Conservation (phyloP, 495 filamentous ascomycete species). For the Massariosphaeria phaeospora region DNA sequence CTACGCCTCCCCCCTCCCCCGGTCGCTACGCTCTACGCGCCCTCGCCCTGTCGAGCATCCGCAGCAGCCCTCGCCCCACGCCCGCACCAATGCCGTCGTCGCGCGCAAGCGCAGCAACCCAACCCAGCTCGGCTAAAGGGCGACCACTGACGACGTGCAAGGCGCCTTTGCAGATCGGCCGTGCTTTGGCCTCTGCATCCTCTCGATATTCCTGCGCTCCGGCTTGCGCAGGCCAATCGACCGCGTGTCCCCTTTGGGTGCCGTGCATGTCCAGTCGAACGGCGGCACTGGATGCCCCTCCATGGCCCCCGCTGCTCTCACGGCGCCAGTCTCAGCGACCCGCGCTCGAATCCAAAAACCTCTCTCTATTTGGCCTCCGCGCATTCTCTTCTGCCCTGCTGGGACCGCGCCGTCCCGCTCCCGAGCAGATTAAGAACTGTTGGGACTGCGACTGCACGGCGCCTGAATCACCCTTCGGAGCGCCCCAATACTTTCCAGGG, state of each 20-base stretch:
- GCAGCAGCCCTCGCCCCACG: not conserved
- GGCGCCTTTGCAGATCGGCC: not conserved
- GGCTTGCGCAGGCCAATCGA: conserved; percentile 2
- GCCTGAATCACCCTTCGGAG: not conserved
- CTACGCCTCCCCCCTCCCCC: too few relatives aligned
- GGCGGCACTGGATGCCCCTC: not conserved
- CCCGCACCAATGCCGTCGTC: not conserved
- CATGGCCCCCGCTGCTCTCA: not conserved
- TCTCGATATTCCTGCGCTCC: too few relatives aligned
- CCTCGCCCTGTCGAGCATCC: not conserved
- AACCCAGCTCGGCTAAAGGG: conserved; percentile 1
- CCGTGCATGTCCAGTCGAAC: not conserved
- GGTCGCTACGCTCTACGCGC: not conserved
- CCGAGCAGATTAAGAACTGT: not conserved
- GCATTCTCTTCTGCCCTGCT: not conserved
- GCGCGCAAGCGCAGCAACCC: conserved; percentile 6
- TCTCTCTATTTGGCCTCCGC: not conserved
- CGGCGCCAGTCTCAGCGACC: too few relatives aligned
- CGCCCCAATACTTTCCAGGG: not conserved
- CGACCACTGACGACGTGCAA: not conserved
- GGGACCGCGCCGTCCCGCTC: conserved; percentile 15
- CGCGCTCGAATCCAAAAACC: too few relatives aligned
- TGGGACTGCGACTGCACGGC: not conserved
- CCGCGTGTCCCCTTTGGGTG: not conserved
- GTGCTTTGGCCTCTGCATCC: not conserved